Percentiles rank a stretch among this genome's conserved stretches.
Evolutionary conservation across 208 protist genomes (phyloP).

Genomic region (Endotrypanum monterogeii): DNA sequence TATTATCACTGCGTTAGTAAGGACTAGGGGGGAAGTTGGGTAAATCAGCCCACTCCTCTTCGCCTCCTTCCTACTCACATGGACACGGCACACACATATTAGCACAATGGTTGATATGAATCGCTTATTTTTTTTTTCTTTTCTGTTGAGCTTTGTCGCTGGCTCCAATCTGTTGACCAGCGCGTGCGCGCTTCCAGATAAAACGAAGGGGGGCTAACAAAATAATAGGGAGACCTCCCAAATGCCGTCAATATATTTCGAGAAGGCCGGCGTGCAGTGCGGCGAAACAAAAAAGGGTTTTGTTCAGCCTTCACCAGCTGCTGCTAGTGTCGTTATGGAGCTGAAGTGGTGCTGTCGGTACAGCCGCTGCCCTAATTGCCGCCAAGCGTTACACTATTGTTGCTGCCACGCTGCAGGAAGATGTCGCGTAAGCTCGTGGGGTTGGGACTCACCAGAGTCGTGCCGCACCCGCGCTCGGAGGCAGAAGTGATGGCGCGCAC

Average conservation of each 20-base stretch:
- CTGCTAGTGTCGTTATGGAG: conserved; percentile 8
- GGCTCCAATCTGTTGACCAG: neutral
- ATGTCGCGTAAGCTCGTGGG: conserved; percentile 22
- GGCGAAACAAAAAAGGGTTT: neutral
- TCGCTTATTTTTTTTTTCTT: no score
- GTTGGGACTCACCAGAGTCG: conserved; percentile 15
- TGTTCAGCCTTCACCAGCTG: neutral
- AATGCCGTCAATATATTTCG: neutral
- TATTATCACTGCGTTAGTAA: no score
- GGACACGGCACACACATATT: no score
- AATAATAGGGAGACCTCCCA: neutral
- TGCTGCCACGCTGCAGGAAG: conserved; percentile 19
- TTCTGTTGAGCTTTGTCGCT: no score
- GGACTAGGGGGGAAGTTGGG: no score
- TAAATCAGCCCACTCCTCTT: no score
- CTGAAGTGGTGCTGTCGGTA: neutral
- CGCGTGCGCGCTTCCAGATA: neutral
- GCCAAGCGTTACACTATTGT: conserved; percentile 13
- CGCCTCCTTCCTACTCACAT: no score
- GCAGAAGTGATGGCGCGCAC: conserved; percentile 28
- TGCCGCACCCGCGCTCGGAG: conserved; percentile 24
- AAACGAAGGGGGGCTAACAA: neutral
- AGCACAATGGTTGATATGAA: no score
- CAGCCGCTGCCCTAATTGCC: conserved; percentile 6
- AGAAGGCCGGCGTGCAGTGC: neutral